Evolutionary conservation across 345 rosid genomes (phyloP), one percentile per base, ranked within the genome.

Genomic region (Sonneratia alba): DNA sequence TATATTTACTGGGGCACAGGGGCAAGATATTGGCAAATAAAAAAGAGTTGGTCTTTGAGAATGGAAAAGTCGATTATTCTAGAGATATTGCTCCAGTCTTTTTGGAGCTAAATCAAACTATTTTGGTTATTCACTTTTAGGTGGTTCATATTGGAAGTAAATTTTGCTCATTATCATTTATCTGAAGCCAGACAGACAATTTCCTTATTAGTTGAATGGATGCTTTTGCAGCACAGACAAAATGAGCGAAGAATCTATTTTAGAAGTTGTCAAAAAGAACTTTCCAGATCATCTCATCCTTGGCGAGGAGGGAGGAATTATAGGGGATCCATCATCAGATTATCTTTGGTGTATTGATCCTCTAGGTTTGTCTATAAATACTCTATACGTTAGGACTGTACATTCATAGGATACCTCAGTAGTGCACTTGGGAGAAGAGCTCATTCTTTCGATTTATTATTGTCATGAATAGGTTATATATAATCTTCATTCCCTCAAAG

Each of bases 291-390:
- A 94, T 73, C 95, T 94, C 61, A 91, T 94, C 73, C 87, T 94
- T 77, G 98, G 98, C 56, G 98, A 94, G 79, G 97, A 94, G 84
- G 97, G 97, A 68, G 98, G 97, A 76, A 73, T 91, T 14, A 84
- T 86, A 22, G 97, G 98, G 43, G 89, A 94, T 79, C 56, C 93
- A 1, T 77, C 85, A 42, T 94, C 98, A 37, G 98, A 86, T 77
- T 94, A 94, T 81, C 89, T 94, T 19, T 94, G 98, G 98, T 94
- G 98, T 78, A 88, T 94, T 72, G 96, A 94, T 79, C 98, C 98
- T 65, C 83, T 94, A 82, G 98, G 98, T 94, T 76, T 74, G 81
- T 77, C 66, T 62, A 4, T 13, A 18, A 62, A 3, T 34, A 34
- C 66, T 59, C 12, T 3, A 62, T 62, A 34, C 14, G 11, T 62